Base-by-base conservation (phyloP, 306 rosid species). In the Hylodesmum podocarpum region DNA sequence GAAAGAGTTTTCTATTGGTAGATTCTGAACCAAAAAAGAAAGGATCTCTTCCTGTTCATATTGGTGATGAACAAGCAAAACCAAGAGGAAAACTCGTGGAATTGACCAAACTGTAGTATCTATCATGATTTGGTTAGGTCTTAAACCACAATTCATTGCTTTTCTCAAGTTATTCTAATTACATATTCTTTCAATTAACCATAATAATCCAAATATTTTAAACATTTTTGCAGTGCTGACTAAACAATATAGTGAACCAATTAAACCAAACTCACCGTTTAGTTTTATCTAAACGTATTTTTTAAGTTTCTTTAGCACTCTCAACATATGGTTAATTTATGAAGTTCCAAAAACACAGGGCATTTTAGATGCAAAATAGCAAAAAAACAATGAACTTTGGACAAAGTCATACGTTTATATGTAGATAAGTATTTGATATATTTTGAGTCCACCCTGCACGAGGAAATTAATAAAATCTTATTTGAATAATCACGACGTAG, bases 401-500 rank as follows among this genome's bases (percentile, higher is more conserved):
- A 11, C 21, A 73, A 43, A 57, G 19, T 19, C 19, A 22, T 28
- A 11, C 34, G 59, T 41, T 44, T 8, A 43, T 5, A 29, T 37
- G 10, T 25, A 2, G 27, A 54, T 72, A 54, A 50, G 39, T n/a
- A 68, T 18, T 46, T 47, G 25, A 47, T 69, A 33, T 2, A 22
- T 47, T 68, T 68, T 46, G 64, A 13, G 31, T 25, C 63, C 18
- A 55, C 3, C 34, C 63, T 55, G 36, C 63, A 13, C 19, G 11
- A 44, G 29, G 21, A n/a, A 49, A 64, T 12, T 64, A 39, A 19
- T 14, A 47, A 46, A 61, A 63, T 63, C 31, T 47, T 24, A n/a
- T 43, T 47, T 46, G 58, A 70, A 36, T 62, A 79, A 61, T 62
- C 44, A 37, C 51, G 2, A 53, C 24, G n/a, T 70, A 27, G 63